Evolutionary conservation across 805 yeast species (phyloP).

Genomic region (Ogataea ramenticola): DNA sequence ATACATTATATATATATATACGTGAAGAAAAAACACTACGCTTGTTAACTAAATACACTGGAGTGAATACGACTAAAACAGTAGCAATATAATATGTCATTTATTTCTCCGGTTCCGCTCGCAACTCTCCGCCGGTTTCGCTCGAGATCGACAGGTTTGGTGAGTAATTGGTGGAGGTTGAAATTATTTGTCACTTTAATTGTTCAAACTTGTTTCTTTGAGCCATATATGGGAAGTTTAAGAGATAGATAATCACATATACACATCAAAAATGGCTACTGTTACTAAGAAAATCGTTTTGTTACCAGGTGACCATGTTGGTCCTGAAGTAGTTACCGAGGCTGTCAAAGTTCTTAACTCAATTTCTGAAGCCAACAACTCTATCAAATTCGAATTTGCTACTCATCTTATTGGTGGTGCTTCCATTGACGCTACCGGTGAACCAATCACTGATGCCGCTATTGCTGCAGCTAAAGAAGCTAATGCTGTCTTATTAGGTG

Average conservation of each 20-base stretch:
- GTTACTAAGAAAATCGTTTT: constrained; percentile 65
- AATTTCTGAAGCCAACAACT: constrained; percentile 51
- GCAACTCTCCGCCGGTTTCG: too few relatives aligned
- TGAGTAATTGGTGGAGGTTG: too few relatives aligned
- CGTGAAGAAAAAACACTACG: too few relatives aligned
- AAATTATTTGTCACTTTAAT: not conserved
- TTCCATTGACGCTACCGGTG: constrained; percentile 95
- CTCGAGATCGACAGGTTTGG: too few relatives aligned
- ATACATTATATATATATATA: too few relatives aligned
- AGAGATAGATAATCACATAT: too few relatives aligned
- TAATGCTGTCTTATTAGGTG: constrained; percentile 94
- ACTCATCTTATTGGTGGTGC: constrained; percentile 95
- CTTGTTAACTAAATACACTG: too few relatives aligned
- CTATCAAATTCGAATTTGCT: constrained; percentile 64
- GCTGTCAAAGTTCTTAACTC: constrained; percentile 88
- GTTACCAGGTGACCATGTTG: constrained; percentile 96
- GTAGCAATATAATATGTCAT: too few relatives aligned
- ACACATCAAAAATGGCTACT: constrained; percentile 10
- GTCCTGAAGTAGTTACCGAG: constrained; percentile 82
- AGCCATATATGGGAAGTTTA: too few relatives aligned
- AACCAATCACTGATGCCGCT: constrained; percentile 80
- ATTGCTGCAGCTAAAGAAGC: constrained; percentile 77
- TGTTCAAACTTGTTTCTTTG: not conserved
- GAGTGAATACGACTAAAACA: too few relatives aligned
- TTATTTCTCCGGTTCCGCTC: too few relatives aligned